A percentile compares a stretch with the other conserved stretches of the same genome.
Conservation (phyloP, 805 yeast genomes). For the Starmerella asiatica region DNA sequence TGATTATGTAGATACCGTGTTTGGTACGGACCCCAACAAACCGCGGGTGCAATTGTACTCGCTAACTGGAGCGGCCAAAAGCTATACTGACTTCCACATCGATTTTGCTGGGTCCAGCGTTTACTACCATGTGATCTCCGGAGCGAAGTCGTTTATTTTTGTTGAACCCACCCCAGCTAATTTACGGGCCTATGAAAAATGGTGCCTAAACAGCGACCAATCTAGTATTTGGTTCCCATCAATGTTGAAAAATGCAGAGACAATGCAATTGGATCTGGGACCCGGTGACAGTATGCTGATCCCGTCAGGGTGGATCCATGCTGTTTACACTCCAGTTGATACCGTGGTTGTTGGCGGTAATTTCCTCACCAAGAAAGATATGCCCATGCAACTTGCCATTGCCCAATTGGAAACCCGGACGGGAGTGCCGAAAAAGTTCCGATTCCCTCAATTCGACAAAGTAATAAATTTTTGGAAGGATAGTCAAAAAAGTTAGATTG, state of each 20-base stretch:
- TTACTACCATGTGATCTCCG: conserved; percentile 69
- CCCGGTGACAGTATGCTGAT: conserved; percentile 67
- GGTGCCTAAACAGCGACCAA: conserved; percentile 61
- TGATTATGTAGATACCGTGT: conserved; percentile 58
- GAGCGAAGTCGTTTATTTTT: conserved; percentile 60
- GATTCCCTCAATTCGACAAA: conserved; percentile 62
- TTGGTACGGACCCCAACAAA: conserved; percentile 32
- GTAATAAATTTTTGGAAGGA: conserved; percentile 54
- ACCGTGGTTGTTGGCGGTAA: conserved; percentile 81
- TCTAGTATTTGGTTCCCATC: conserved; percentile 53
- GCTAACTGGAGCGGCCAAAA: conserved; percentile 66
- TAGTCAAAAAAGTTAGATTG: neutral
- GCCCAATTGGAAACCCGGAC: conserved; percentile 51
- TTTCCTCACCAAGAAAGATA: conserved; percentile 52
- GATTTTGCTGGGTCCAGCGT: conserved; percentile 92
- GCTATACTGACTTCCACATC: conserved; percentile 80
- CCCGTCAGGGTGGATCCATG: conserved; percentile 90
- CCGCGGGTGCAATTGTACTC: conserved; percentile 52
- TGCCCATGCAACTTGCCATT: conserved; percentile 49
- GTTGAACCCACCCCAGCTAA: conserved; percentile 63
- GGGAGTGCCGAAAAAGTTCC: conserved; percentile 58
- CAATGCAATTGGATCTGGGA: conserved; percentile 40
- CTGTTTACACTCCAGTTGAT: conserved; percentile 72
- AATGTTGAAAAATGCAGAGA: conserved; percentile 29
- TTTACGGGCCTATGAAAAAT: conserved; percentile 45